phyloP scores from a whole-genome alignment of 345 rosid species.

The Eucalyptus fibrosa region DNA sequence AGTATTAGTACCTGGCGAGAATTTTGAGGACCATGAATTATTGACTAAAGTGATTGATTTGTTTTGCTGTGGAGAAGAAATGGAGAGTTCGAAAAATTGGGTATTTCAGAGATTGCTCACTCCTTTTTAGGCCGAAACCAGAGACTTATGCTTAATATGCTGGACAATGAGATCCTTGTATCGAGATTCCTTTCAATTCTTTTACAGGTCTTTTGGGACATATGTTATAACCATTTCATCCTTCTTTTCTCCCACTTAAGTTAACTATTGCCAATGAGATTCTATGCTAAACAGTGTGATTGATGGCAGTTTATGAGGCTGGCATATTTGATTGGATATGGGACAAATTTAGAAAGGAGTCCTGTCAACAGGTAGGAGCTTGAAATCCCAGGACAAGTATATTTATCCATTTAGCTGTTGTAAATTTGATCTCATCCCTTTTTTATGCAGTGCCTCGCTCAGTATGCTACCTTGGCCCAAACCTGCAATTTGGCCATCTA shows the following conservation, averaged over 20 bases:
- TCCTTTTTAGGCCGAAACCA: background rate
- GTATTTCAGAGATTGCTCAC: background rate
- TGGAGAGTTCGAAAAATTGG: background rate
- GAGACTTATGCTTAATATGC: background rate
- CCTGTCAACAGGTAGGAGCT: slow-evolving; percentile 74
- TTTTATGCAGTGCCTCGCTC: slow-evolving; percentile 76
- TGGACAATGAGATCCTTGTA: background rate
- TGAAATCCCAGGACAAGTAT: background rate
- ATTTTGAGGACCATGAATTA: background rate
- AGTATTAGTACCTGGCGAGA: background rate
- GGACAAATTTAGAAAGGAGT: slow-evolving; percentile 82
- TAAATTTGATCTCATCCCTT: background rate
- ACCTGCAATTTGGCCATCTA: slow-evolving; percentile 90
- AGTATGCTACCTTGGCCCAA: slow-evolving; percentile 99
- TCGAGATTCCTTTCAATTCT: background rate
- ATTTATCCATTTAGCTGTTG: background rate
- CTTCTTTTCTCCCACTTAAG: background rate
- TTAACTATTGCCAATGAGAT: background rate
- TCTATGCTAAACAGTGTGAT: background rate
- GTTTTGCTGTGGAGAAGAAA: background rate
- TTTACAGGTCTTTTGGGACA: background rate
- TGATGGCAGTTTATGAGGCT: slow-evolving; percentile 86
- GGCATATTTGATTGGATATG: slow-evolving; percentile 87
- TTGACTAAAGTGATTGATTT: background rate
- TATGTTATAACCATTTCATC: background rate